These are phyloP conservation scores for Chionographis japonica DNA, from an alignment of 106 monocot species.

Conservation along the genomic window DNA sequence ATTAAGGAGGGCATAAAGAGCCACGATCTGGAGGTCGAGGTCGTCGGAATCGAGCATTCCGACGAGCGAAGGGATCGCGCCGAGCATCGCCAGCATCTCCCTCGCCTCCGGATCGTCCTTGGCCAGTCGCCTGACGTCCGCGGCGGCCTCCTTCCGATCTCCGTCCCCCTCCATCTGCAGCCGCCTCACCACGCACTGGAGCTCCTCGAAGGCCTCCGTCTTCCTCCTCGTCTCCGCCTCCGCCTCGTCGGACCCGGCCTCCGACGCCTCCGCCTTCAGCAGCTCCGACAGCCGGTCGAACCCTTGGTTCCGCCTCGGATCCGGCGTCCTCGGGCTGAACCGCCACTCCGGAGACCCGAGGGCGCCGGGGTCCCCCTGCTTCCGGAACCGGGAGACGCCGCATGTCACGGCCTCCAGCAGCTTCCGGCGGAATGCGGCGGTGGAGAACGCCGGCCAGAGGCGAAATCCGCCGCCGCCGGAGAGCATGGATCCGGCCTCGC, in stretches of 20 bases:
- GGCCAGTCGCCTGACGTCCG: constrained; percentile 50
- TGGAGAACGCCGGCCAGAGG: constrained; percentile 38
- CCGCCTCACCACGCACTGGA: constrained; percentile 37
- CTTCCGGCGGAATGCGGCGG: constrained; percentile 45
- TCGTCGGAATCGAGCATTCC: constrained; percentile 40
- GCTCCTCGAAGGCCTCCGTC: constrained; percentile 33
- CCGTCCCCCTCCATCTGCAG: constrained; percentile 12
- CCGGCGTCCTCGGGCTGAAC: neutral
- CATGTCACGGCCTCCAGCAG: constrained; percentile 47
- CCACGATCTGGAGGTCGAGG: constrained; percentile 23
- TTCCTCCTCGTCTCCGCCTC: constrained; percentile 36
- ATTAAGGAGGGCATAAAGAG: constrained; percentile 86
- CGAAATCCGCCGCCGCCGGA: constrained; percentile 11
- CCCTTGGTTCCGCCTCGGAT: neutral
- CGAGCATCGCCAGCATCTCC: constrained; percentile 68
- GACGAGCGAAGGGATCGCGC: constrained; percentile 65
- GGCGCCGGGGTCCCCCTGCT: neutral
- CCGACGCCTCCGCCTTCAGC: constrained; percentile 28
- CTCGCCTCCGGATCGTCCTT: constrained; percentile 58
- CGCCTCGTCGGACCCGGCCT: constrained; percentile 14
- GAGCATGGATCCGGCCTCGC: neutral
- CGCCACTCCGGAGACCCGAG: neutral
- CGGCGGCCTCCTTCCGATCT: constrained; percentile 29
- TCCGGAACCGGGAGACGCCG: constrained; percentile 32
- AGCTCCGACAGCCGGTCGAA: constrained; percentile 57